These are phyloP conservation scores for Pilatotrama ljubarskyi DNA, from an alignment of 768 basidiomycete species.

Conservation along the genomic window DNA sequence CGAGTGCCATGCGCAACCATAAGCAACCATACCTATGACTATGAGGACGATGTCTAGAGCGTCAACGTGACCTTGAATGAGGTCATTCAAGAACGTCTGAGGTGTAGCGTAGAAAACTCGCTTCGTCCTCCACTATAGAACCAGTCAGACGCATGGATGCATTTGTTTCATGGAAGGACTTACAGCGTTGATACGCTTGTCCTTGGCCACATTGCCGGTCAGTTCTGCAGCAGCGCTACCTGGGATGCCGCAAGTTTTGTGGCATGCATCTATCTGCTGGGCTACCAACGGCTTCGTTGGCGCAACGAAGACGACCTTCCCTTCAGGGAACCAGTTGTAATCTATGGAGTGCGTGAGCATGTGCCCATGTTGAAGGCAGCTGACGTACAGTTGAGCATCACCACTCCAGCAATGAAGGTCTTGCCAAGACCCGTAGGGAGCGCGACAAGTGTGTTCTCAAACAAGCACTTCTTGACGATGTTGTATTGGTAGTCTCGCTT, in stretches of 20 bases:
- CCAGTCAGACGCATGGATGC: background rate
- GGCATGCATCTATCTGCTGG: conserved; percentile 94
- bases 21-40: conserved; percentile 69
- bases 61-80: conserved; percentile 72
- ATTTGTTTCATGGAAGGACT: conserved; percentile 26
- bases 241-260: conserved; percentile 90
- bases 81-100: conserved; percentile 90
- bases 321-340: conserved; percentile 91
- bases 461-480: conserved; percentile 81
- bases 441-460: conserved; percentile 92
- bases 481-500: conserved; percentile 95
- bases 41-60: conserved; percentile 78
- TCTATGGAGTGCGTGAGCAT: conserved; percentile 42
- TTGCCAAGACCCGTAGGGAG: conserved; percentile 96
- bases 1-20: background rate
- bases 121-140: conserved; percentile 71
- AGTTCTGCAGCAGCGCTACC: conserved; percentile 82
- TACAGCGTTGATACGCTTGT: conserved; percentile 61
- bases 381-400: conserved; percentile 89
- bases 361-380: background rate
- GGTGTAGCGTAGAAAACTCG: conserved; percentile 95
- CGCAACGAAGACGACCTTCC: conserved; percentile 92
- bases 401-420: conserved; percentile 95
- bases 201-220: conserved; percentile 68
- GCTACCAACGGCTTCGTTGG: conserved; percentile 96